Evolutionary conservation across 2,329 filamentous ascomycete species (phyloP), one percentile per base, ranked within the genome.

Genomic region (Colletotrichum chrysophilum): DNA sequence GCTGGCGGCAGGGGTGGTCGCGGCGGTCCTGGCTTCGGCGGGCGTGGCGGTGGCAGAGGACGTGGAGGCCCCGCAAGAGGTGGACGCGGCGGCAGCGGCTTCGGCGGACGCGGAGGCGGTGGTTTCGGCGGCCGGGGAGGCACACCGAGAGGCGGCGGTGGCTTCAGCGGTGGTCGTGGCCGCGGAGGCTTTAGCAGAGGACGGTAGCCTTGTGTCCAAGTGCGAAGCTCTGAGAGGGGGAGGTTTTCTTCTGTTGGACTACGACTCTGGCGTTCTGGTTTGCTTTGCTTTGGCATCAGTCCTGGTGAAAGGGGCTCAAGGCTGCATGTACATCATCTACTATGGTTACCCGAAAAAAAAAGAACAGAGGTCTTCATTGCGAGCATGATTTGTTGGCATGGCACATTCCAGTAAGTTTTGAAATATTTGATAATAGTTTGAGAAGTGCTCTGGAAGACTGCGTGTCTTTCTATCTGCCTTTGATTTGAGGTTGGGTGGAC

Each of bases 1-100:
- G 84, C 84, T 24, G 80, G 82, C 21, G 83, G 85, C 30, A 84
- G 84, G 71, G 82, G 85, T 52, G 83, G 86, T 69, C 84, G 89
- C n/a, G 88, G 89, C 28, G 84, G 84, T 58, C 66, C 78, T 66
- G 79, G 86, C 70, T 80, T 83, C 55, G 77, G 77, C 16, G 73
- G 79, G 62, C 79, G 79, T 71, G 81, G 76, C 61, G 81, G 76
- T 18, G 82, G 85, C 18, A 61, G 66, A 43, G 66, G 73, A 68
- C 70, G 70, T 8, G 83, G 73, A 32, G 73, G 73, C 48, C 70
- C 64, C 12, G 30, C 70, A 43, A 73, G 85, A 58, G 78, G 77
- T 14, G 73, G 79, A 61, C 79, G 79, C 68, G 81, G 76, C 64
- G 81, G 77, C 34, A 82, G 86, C 21, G 83, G 85, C 52, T 78